Evolutionary conservation across 2,329 filamentous ascomycete genomes (phyloP), one percentile per base, ranked within the genome.

Genomic region (Diaporthe vaccinii): DNA sequence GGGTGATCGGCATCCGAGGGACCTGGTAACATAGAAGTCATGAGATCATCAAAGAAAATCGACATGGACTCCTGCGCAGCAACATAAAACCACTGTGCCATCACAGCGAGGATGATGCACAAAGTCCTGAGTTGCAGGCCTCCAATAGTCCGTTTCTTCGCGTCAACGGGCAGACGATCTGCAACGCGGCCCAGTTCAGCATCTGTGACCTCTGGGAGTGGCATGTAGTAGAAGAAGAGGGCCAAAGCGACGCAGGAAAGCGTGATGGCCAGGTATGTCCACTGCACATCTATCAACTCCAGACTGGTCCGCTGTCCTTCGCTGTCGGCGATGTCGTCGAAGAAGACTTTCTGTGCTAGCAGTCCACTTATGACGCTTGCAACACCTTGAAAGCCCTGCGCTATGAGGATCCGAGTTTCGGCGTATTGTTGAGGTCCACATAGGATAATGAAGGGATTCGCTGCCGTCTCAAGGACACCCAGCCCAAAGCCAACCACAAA

Each of bases 231-330:
- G 81, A 93, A 92, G 80, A 93, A 90, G 4, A 93, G 84, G 0
- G 91, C 93, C 3, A 97, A 87, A 4, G 90, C 86, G 71, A 93
- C 93, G 75, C 93, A 94, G 74, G 95, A 92, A 34, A 93, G 86
- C 0, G 94, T 94, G 76, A 96, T 93, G 73, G 92, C 93, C n/a
- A 97, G 89, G 79, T 97, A 97, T 0, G 94, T 94, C 93, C 93
- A 97, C 83, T 97, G 95, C 2, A 96, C 93, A 76, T 93, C 91
- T 77, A 94, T 89, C 4, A 97, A 87, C 1, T 89, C 89, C 41
- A 87, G 83, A 2, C 87, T 80, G n/a, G 78, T 82, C 46, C 79
- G 80, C 20, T 69, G 78, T 15, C 78, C 78, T 22, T 80, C 75
- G 28, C 79, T 80, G 46, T 88, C 85, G 25, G 44, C 58, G 12